Conservation (phyloP, 2,329 filamentous ascomycete genomes). For the Colletotrichum graminicola region DNA sequence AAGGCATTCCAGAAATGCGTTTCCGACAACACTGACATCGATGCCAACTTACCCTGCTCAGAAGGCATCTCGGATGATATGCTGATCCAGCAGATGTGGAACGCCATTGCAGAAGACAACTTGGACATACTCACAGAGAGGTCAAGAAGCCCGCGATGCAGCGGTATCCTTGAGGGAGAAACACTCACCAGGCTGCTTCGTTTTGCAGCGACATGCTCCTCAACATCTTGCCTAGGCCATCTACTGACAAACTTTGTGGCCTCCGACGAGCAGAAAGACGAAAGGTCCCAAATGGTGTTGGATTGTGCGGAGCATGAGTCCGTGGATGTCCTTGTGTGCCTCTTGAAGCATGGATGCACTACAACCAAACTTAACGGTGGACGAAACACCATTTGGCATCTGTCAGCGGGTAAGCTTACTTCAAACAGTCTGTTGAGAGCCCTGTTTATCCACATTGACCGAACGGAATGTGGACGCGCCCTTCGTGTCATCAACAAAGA, state of each 20-base stretch:
- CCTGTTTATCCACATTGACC: background rate
- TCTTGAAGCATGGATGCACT: slow-evolving; percentile 11
- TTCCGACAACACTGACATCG: background rate
- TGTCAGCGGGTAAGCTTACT: background rate
- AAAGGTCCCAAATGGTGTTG: background rate
- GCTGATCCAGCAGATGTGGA: slow-evolving; percentile 16
- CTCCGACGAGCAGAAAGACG: background rate
- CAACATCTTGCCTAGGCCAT: slow-evolving; percentile 1
- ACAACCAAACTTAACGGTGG: background rate
- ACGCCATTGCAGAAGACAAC: slow-evolving; percentile 8
- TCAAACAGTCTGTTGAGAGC: background rate
- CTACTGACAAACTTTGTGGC: background rate
- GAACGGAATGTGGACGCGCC: background rate
- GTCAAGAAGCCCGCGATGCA: background rate
- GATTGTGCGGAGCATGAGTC: background rate
- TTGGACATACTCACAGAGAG: background rate
- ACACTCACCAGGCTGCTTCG: background rate
- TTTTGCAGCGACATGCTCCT: slow-evolving; percentile 1
- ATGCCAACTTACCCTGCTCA: background rate
- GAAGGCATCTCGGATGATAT: slow-evolving; percentile 17
- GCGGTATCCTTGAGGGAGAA: background rate
- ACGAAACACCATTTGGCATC: slow-evolving; percentile 21
- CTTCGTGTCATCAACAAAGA: slow-evolving; percentile 4
- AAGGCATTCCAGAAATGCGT: slow-evolving; percentile 19
- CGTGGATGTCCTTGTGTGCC: slow-evolving; percentile 10